Conservation (phyloP, 2,329 filamentous ascomycete species). For the Epichloe uncinata region DNA sequence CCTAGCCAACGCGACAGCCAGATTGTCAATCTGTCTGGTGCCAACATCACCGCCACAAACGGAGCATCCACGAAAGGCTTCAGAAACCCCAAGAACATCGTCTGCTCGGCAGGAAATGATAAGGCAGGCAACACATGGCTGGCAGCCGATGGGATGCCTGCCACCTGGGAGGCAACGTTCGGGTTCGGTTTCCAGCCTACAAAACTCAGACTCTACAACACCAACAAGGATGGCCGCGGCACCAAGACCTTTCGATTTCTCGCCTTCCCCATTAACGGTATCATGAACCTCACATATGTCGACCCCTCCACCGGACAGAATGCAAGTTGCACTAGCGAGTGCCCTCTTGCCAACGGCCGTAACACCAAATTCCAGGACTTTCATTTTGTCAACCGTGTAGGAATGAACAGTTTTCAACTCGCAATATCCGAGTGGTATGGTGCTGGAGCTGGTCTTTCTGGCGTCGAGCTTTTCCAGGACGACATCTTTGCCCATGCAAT, state of each 20-base stretch:
- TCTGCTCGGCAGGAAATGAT: slow-evolving; percentile 58
- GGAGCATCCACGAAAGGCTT: slow-evolving; percentile 51
- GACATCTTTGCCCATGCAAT: slow-evolving; percentile 79
- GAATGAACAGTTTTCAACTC: slow-evolving; percentile 77
- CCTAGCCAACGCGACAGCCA: slow-evolving; percentile 58
- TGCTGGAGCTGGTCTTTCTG: slow-evolving; percentile 66
- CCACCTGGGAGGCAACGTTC: slow-evolving; percentile 75
- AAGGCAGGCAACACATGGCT: slow-evolving; percentile 68
- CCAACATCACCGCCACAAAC: slow-evolving; percentile 55
- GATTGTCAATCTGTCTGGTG: slow-evolving; percentile 71
- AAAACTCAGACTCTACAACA: slow-evolving; percentile 80
- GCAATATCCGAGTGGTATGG: slow-evolving; percentile 86
- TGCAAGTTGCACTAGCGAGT: slow-evolving; percentile 63
- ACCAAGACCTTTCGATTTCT: slow-evolving; percentile 82
- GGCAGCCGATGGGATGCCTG: slow-evolving; percentile 58
- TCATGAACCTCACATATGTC: slow-evolving; percentile 90
- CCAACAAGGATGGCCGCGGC: slow-evolving; percentile 67
- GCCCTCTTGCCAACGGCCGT: slow-evolving; percentile 64
- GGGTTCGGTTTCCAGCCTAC: slow-evolving; percentile 77
- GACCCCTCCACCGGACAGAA: slow-evolving; percentile 59
- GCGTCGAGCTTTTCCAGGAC: slow-evolving; percentile 77
- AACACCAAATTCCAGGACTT: slow-evolving; percentile 71
- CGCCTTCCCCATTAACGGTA: slow-evolving; percentile 73
- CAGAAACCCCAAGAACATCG: slow-evolving; percentile 63
- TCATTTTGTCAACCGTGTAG: slow-evolving; percentile 72